Percentiles rank a stretch among this genome's conserved stretches.
These are phyloP conservation scores for Austroboletus olivaceoglutinosus DNA, from an alignment of 1,284 basidiomycete genomes.

Conservation along the genomic window DNA sequence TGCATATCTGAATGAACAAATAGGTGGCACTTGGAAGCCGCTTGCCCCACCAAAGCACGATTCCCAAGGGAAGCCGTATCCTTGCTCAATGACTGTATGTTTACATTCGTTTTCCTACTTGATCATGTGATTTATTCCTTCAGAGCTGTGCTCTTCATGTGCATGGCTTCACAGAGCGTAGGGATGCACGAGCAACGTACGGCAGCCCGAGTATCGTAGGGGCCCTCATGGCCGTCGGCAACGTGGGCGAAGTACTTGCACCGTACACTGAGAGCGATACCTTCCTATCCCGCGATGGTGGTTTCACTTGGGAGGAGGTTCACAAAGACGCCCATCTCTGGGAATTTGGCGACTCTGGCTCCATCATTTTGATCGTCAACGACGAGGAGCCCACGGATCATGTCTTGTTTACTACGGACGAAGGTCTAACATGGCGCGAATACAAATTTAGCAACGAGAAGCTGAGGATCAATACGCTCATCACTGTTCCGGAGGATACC, in stretches of 20 bases:
- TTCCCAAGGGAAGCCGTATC: constrained; percentile 74
- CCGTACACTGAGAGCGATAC: constrained; percentile 89
- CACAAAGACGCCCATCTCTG: constrained; percentile 97
- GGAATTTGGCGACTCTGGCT: constrained; percentile 98
- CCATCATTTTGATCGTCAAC: constrained; percentile 89
- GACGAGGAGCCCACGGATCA: constrained; percentile 93
- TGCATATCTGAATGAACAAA: not conserved
- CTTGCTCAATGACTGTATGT: constrained; percentile 66
- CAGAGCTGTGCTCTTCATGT: constrained; percentile 87
- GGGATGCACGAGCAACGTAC: constrained; percentile 87
- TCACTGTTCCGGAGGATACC: constrained; percentile 89
- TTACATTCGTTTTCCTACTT: not conserved
- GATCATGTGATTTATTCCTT: not conserved
- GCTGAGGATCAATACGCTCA: constrained; percentile 74
- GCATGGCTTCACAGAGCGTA: constrained; percentile 94
- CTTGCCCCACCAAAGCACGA: constrained; percentile 76
- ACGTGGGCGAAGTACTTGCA: constrained; percentile 83
- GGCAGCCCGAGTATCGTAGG: constrained; percentile 91
- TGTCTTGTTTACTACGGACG: constrained; percentile 85
- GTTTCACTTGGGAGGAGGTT: constrained; percentile 98
- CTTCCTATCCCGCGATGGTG: constrained; percentile 94
- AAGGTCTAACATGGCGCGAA: constrained; percentile 85
- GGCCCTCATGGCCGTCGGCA: constrained; percentile 96
- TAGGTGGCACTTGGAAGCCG: constrained; percentile 85
- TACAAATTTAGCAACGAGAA: constrained; percentile 79